A percentile compares a stretch with the other conserved stretches of the same genome.
phyloP scores from a whole-genome alignment of 164 flowering plant species.

The Malania oleifera region DNA sequence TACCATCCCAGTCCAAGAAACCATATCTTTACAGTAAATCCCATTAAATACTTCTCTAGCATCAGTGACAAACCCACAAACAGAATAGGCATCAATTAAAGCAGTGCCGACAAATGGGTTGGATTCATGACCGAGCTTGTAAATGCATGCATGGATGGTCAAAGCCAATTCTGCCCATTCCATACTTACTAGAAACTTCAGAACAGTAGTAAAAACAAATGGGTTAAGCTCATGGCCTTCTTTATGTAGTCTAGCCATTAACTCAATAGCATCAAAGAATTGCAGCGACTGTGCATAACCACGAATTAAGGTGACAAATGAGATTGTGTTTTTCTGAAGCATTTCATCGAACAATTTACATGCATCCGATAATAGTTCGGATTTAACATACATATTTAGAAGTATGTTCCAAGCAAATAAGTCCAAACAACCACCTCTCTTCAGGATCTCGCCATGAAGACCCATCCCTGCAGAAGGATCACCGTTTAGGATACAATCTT shows the following conservation, averaged over 20 bases:
- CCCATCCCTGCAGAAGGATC: slow-evolving; percentile 33
- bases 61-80: slow-evolving; percentile 37
- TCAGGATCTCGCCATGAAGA: slow-evolving; percentile 54
- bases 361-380: slow-evolving; percentile 35
- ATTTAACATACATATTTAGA: slow-evolving; percentile 51
- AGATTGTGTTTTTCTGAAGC: slow-evolving; percentile 56
- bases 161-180: slow-evolving; percentile 42
- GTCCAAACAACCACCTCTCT: slow-evolving; percentile 59
- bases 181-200: slow-evolving; percentile 66
- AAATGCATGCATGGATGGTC: slow-evolving; percentile 47
- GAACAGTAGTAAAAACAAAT: slow-evolving; percentile 61
- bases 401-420: slow-evolving; percentile 67
- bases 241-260: slow-evolving; percentile 43
- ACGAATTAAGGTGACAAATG: slow-evolving; percentile 72
- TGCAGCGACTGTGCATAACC: slow-evolving; percentile 29
- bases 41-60: slow-evolving; percentile 63
- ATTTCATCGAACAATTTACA: slow-evolving; percentile 64
- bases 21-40: slow-evolving; percentile 63
- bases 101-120: slow-evolving; percentile 78
- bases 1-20: slow-evolving; percentile 88
- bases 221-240: slow-evolving; percentile 75
- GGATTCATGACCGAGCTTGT: slow-evolving; percentile 54
- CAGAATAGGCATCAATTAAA: slow-evolving; percentile 70
- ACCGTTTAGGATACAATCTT: slow-evolving; percentile 26
- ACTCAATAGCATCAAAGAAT: slow-evolving; percentile 37